These are phyloP conservation scores for Kluyveromyces marxianus DNA, from an alignment of 1,139 yeast genomes.

Conservation along the genomic window DNA sequence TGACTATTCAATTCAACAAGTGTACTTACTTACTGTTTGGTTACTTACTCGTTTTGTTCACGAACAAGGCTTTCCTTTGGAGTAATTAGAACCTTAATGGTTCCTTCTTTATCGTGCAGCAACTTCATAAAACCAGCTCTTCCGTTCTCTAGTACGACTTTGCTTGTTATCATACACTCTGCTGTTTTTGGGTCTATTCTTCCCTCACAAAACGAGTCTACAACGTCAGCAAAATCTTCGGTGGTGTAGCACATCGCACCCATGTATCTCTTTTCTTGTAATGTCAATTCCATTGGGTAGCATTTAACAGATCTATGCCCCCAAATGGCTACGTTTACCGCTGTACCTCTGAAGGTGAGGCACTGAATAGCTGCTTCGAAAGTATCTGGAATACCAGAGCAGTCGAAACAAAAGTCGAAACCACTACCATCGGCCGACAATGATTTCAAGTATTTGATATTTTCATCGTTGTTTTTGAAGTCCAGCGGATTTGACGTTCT, in stretches of 20 bases:
- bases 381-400: conserved; percentile 43
- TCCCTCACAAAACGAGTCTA: conserved; percentile 38
- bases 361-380: conserved; percentile 35
- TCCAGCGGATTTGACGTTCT: conserved; percentile 7
- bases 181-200: conserved; percentile 35
- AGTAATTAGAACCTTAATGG: conserved; percentile 37
- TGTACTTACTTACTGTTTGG: neutral
- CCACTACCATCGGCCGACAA: conserved; percentile 31
- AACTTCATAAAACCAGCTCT: conserved; percentile 40
- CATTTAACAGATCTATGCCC: conserved; percentile 35
- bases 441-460: conserved; percentile 28
- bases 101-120: conserved; percentile 37
- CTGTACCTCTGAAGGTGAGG: conserved; percentile 40
- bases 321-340: conserved; percentile 51
- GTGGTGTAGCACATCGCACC: conserved; percentile 46
- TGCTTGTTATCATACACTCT: conserved; percentile 37
- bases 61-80: conserved; percentile 11
- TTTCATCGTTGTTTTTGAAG: conserved; percentile 28
- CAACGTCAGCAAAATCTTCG: conserved; percentile 42
- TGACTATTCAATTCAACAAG: neutral
- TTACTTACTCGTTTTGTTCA: too few species aligned
- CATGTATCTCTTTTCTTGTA: conserved; percentile 37
- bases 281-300: conserved; percentile 41
- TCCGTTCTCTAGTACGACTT: conserved; percentile 36
- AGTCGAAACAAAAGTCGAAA: conserved; percentile 42